Percentiles rank a stretch among this genome's conserved stretches.
phyloP scores from a whole-genome alignment of 164 flowering plant species.

The Kalanchoe fedtschenkoi region DNA sequence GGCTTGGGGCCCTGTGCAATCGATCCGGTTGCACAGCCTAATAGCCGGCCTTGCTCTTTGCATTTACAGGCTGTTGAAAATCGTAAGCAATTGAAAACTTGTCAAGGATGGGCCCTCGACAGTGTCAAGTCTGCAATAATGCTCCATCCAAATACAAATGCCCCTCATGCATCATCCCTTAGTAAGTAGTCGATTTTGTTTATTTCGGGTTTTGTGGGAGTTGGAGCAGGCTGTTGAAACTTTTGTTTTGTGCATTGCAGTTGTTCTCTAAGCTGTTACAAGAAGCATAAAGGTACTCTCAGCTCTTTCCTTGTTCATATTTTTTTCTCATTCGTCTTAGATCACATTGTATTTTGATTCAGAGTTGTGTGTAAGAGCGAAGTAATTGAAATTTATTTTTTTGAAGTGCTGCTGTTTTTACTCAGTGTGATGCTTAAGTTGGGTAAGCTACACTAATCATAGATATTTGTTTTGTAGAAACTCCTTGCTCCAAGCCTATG shows the following conservation, averaged over 20 bases:
- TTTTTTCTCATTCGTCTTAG: too few species aligned
- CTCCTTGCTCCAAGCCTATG: too few species aligned
- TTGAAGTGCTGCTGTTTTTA: background rate
- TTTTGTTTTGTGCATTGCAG: background rate
- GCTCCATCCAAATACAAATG: constrained; percentile 8
- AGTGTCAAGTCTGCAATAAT: constrained; percentile 6
- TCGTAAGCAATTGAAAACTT: background rate
- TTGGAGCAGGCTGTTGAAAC: background rate
- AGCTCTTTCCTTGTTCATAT: background rate
- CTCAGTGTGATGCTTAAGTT: too few species aligned
- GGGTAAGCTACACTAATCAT: too few species aligned
- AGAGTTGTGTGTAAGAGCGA: background rate
- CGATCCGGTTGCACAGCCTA: too few species aligned
- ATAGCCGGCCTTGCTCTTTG: background rate
- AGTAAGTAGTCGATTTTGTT: background rate
- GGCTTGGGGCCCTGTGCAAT: too few species aligned
- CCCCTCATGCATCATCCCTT: constrained; percentile 3
- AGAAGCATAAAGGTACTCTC: constrained; percentile 5
- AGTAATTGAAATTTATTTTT: background rate
- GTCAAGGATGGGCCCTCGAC: background rate
- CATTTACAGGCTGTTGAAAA: background rate
- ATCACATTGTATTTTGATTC: too few species aligned
- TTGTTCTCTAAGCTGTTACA: constrained; percentile 5
- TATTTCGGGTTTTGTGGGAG: background rate
- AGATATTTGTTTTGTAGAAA: too few species aligned